Base-by-base conservation (phyloP, 140 eudicot species). In the Anethum foeniculum region DNA sequence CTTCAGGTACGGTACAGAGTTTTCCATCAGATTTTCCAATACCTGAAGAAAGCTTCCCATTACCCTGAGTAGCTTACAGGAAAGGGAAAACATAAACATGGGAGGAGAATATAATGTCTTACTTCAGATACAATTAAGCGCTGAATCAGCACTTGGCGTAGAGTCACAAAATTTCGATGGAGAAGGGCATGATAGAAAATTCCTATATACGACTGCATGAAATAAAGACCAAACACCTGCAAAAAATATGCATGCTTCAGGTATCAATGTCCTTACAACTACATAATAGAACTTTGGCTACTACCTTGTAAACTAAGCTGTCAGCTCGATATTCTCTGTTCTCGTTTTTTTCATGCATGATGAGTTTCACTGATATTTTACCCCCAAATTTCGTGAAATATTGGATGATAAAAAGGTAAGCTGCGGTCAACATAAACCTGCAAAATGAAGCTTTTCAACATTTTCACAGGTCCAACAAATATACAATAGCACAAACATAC, bases 161-260 rank as follows among this genome's bases (percentile, higher is more conserved):
- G 97, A 54, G 99, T 95, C 90, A 60, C 84, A 77, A 90, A 75
- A 75, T 95, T 92, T 75, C 99, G 96, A 58, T 92, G 97, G 84
- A 95, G 78, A 80, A 90, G 84, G 25, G 97, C 97, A 51, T 95
- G 99, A 81, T 95, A 95, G 80, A 95, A 93, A 51, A 95, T 60
- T 82, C 99, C 99, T 76, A 95, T 91, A 81, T 95, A 95, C 39
- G 99, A 81, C 82, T 92, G 99, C 99, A 95, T 92, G 84, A 95
- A 95, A 73, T 89, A 95, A 48, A 95, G 90, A 60, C 97, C 99
- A 81, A 95, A 95, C 51, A 95, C 97, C 99, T 94, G 87, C 83
- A 54, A 7, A 58, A 54, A 52, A 46, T 19, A 23, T 46, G 62
- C 60, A 75, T 39, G 21, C 39, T 16, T 75, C 4, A 75, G 21